Percentiles rank a stretch among this genome's conserved stretches.
Conservation (phyloP, 768 basidiomycete genomes). For the Trametes maxima region DNA sequence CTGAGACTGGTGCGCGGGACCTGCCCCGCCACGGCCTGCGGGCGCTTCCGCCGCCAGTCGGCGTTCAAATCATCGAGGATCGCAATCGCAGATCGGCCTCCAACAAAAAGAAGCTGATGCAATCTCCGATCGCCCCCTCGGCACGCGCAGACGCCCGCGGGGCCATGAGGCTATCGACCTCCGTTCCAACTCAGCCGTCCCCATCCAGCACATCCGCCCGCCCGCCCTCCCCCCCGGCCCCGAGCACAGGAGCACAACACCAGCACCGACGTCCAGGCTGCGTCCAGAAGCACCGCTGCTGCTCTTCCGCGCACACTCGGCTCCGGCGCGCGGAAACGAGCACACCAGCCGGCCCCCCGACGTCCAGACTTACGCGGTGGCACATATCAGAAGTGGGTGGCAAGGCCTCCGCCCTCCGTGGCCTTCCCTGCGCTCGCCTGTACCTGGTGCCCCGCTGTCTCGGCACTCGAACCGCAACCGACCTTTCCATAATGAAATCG, state of each 20-base stretch:
- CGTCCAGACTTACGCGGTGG: conserved; percentile 1
- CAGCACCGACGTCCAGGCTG: background rate
- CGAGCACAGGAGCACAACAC: background rate
- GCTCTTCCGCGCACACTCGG: no score
- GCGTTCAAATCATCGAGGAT: conserved; percentile 17
- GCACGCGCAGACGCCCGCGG: conserved; percentile 4
- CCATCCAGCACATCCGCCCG: conserved; percentile 3
- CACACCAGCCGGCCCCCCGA: no score
- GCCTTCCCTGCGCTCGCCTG: background rate
- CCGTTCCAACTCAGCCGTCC: conserved; percentile 16
- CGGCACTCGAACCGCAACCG: background rate
- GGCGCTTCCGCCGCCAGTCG: conserved; percentile 3
- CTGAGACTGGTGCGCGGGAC: background rate
- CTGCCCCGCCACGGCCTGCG: background rate
- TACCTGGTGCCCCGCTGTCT: background rate
- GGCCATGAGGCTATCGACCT: conserved; percentile 24
- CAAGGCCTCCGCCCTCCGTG: background rate
- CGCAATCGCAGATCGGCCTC: conserved; percentile 21
- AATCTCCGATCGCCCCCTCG: conserved; percentile 17
- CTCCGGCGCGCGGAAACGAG: no score
- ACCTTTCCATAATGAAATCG: conserved; percentile 17
- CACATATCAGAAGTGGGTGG: conserved; percentile 22
- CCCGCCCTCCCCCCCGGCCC: conserved; percentile 1
- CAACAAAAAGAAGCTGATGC: conserved; percentile 24
- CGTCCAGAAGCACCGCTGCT: background rate